Conservation (phyloP, 78 protist genomes). For the Cavenderia fasciculata region DNA sequence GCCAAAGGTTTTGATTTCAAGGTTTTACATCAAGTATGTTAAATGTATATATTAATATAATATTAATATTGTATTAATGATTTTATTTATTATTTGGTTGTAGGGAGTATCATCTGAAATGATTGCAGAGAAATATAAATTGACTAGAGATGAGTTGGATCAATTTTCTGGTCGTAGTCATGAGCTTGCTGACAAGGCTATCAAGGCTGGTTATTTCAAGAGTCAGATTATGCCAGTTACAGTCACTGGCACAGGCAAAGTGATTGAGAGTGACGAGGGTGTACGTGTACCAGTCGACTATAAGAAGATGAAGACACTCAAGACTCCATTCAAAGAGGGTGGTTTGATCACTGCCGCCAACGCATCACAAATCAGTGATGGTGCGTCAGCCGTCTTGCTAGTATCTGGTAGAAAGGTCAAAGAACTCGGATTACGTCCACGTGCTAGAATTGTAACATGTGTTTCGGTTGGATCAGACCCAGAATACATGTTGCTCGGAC, state of each 20-base stretch:
- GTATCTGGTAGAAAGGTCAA: slow-evolving; percentile 74
- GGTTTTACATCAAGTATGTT: slow-evolving; percentile 62
- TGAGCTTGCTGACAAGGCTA: slow-evolving; percentile 62
- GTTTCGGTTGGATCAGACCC: slow-evolving; percentile 96
- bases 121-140: slow-evolving; percentile 82
- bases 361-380: slow-evolving; percentile 95
- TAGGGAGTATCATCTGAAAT: slow-evolving; percentile 88
- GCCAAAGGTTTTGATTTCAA: slow-evolving; percentile 44
- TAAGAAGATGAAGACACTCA: slow-evolving; percentile 71
- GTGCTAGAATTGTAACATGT: slow-evolving; percentile 86
- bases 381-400: slow-evolving; percentile 95
- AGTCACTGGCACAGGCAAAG: slow-evolving; percentile 21
- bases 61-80: too few relatives aligned
- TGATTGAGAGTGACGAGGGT: slow-evolving; percentile 82
- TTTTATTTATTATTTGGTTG: too few relatives aligned
- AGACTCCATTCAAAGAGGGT: slow-evolving; percentile 83
- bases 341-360: slow-evolving; percentile 97
- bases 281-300: slow-evolving; percentile 82
- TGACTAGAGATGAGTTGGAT: slow-evolving; percentile 86
- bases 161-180: slow-evolving; percentile 72
- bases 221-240: slow-evolving; percentile 82
- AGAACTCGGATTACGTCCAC: slow-evolving; percentile 76
- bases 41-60: too few relatives aligned
- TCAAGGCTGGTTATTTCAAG: slow-evolving; percentile 75
- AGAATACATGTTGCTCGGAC: slow-evolving; percentile 92